These are phyloP conservation scores for Linum trigynum DNA, from an alignment of 345 rosid genomes.

Conservation along the genomic window DNA sequence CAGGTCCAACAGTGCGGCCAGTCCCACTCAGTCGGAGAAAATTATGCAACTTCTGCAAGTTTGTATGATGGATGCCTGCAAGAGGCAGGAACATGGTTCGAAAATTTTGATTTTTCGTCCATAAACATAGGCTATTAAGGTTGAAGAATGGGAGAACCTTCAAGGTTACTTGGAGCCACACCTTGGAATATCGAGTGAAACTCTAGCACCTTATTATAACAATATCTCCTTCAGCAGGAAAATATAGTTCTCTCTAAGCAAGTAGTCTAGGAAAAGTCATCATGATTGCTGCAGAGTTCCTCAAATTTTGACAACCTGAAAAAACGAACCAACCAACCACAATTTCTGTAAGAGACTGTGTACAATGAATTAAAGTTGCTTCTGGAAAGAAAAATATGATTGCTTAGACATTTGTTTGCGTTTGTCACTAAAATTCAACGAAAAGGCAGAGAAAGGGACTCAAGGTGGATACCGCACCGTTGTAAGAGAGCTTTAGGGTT, in stretches of 20 bases:
- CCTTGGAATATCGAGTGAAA: neutral
- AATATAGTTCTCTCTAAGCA: neutral
- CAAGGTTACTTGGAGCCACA: neutral
- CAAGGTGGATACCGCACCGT: conserved; percentile 31
- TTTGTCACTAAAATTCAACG: conserved; percentile 1
- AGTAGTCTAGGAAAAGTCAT: neutral
- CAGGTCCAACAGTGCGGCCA: neutral
- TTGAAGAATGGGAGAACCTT: neutral
- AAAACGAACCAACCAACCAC: neutral
- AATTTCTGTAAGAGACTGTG: neutral
- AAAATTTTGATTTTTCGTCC: neutral
- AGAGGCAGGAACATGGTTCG: neutral
- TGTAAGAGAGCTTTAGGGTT: conserved; percentile 69
- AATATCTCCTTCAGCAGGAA: neutral
- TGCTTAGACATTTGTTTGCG: neutral
- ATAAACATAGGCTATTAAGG: neutral
- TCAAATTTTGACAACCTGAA: conserved; percentile 47
- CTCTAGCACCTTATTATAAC: neutral
- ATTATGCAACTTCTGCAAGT: neutral
- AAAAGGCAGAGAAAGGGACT: conserved; percentile 4
- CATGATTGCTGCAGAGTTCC: conserved; percentile 32
- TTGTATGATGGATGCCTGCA: too few species aligned
- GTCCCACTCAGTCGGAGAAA: neutral
- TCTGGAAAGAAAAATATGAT: neutral
- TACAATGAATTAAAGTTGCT: neutral